A percentile compares a stretch with the other conserved stretches of the same genome.
These are phyloP conservation scores for Halophytophthora polymorphica DNA, from an alignment of 352 stramenopile genomes.

Conservation along the genomic window DNA sequence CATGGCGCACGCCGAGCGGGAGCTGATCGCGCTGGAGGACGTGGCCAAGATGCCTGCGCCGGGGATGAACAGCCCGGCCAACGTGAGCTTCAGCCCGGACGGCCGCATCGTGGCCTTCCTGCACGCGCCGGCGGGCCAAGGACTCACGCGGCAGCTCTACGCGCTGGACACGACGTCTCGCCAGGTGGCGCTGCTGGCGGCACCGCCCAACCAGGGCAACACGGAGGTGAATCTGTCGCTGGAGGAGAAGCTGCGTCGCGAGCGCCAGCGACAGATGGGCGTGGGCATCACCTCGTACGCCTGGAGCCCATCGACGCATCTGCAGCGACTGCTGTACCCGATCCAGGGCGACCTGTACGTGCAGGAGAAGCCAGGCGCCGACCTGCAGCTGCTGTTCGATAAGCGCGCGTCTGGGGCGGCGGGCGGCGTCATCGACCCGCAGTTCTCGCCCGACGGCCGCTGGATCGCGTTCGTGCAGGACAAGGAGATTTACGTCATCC, in stretches of 20 bases:
- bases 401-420: slow-evolving; percentile 67
- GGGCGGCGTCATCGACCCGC: slow-evolving; percentile 90
- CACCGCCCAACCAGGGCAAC: slow-evolving; percentile 71
- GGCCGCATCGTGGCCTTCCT: slow-evolving; percentile 83
- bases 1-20: slow-evolving; percentile 15
- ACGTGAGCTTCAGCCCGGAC: slow-evolving; percentile 85
- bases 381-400: slow-evolving; percentile 84
- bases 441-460: slow-evolving; percentile 90
- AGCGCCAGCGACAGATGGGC: slow-evolving; percentile 88
- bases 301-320: slow-evolving; percentile 60
- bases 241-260: slow-evolving; percentile 89
- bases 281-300: slow-evolving; percentile 92
- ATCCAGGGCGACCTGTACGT: slow-evolving; percentile 93
- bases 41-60: slow-evolving; percentile 86
- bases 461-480: slow-evolving; percentile 94
- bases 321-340: slow-evolving; percentile 85
- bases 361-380: slow-evolving; percentile 80
- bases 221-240: slow-evolving; percentile 85
- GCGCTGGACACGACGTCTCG: slow-evolving; percentile 64
- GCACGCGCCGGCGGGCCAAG: slow-evolving; percentile 69
- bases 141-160: slow-evolving; percentile 84
- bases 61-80: slow-evolving; percentile 73
- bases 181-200: slow-evolving; percentile 57
- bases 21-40: slow-evolving; percentile 80
- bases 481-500: slow-evolving; percentile 92